phyloP scores from a whole-genome alignment of 1,139 yeast species.

The Yamadazyma atmosphaerica region DNA sequence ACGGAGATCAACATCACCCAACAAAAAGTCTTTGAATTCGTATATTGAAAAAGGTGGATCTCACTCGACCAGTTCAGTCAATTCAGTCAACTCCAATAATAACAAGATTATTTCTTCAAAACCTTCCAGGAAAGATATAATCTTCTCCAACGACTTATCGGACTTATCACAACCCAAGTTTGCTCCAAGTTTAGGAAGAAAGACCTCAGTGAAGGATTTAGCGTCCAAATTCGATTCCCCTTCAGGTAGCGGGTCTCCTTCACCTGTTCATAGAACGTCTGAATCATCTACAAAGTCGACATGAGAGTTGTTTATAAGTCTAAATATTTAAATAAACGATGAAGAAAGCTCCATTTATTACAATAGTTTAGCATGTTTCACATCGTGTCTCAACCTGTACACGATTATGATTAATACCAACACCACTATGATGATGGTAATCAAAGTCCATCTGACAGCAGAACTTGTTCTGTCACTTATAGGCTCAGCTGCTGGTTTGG shows the following conservation, averaged over 20 bases:
- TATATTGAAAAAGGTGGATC: conserved; percentile 19
- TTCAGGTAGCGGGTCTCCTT: conserved; percentile 10
- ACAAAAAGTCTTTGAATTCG: conserved; percentile 34
- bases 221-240: conserved; percentile 32
- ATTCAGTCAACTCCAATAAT: conserved; percentile 1
- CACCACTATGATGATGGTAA: conserved; percentile 42
- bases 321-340: neutral
- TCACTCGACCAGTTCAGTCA: conserved; percentile 2
- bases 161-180: conserved; percentile 34
- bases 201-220: conserved; percentile 36
- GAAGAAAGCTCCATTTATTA: conserved; percentile 16
- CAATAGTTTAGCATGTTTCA: conserved; percentile 55
- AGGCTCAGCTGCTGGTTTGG: conserved; percentile 12
- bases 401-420: conserved; percentile 40
- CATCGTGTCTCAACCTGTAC: conserved; percentile 51
- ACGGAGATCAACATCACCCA: conserved; percentile 42
- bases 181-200: conserved; percentile 28
- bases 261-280: conserved; percentile 12
- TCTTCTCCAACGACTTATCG: conserved; percentile 15
- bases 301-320: neutral
- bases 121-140: conserved; percentile 31
- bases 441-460: conserved; percentile 40
- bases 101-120: conserved; percentile 25
- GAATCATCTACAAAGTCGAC: conserved; percentile 11
- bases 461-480: conserved; percentile 12